phyloP scores from a whole-genome alignment of 2,329 filamentous ascomycete species.

The Sordariomycetes sp. region DNA sequence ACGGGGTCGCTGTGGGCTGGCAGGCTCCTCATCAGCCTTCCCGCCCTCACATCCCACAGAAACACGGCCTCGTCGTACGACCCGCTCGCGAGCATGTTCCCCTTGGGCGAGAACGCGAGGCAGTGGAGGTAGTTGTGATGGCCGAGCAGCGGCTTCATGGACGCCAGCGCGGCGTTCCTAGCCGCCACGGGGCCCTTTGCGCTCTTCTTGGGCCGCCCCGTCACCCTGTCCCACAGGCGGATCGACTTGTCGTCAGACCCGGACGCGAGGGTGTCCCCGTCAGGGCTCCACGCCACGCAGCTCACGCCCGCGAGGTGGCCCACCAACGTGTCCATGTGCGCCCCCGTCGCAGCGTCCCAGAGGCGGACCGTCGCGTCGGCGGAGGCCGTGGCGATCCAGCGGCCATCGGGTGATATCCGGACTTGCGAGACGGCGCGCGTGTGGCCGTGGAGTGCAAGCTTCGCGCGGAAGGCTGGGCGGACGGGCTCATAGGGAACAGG shows the following conservation, averaged over 20 bases:
- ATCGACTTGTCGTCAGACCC: conserved; percentile 96
- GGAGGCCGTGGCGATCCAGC: conserved; percentile 79
- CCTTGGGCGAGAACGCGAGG: conserved; percentile 91
- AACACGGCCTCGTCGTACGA: conserved; percentile 97
- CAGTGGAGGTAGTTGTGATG: conserved; percentile 96
- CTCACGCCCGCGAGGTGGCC: conserved; percentile 89
- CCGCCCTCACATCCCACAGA: conserved; percentile 87
- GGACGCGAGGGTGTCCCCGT: conserved; percentile 75
- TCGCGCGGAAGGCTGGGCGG: conserved; percentile 53
- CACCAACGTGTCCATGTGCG: conserved; percentile 75
- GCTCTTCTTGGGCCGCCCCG: conserved; percentile 38
- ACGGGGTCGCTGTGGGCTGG: conserved; percentile 95
- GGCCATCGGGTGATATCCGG: conserved; percentile 81
- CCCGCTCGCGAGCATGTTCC: conserved; percentile 89
- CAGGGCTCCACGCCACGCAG: conserved; percentile 86
- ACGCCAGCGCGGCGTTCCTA: conserved; percentile 12
- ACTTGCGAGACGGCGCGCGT: conserved; percentile 68
- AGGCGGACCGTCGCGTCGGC: conserved; percentile 86
- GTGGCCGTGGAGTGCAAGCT: conserved; percentile 65
- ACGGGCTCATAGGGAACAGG: conserved; percentile 31
- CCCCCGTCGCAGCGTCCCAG: conserved; percentile 70
- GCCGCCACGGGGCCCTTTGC: conserved; percentile 17
- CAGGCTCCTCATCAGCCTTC: conserved; percentile 74
- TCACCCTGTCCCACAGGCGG: conserved; percentile 72
- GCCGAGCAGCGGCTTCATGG: conserved; percentile 51